Base-by-base conservation (phyloP, 305 asterid species). In the Solanum hybrid region DNA sequence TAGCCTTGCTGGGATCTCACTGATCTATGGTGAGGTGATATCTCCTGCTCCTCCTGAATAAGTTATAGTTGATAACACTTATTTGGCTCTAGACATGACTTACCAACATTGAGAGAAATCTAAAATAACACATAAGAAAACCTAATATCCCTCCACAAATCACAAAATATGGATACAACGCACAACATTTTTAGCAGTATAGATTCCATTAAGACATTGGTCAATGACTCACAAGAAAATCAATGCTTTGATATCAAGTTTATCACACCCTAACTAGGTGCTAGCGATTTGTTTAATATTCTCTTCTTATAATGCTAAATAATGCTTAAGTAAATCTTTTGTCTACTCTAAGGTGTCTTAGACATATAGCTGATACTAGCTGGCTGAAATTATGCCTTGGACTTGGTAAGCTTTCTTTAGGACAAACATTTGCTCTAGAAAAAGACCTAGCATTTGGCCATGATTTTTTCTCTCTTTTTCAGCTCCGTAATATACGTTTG, bases 401-500 rank as follows among this genome's bases (percentile, higher is more conserved):
- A 1, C 65, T n/a, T 24, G 86, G 86, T 80, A 80, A 0, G 6
- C 65, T 37, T 13, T n/a, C 86, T 0, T 80, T n/a, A 6, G 65
- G 45, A 1, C 65, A 80, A 70, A 3, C 86, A 80, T 80, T 80
- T 37, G 33, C 77, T 70, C 77, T 24, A 24, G 1, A 24, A 70
- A 70, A 70, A 61, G 17, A 70, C 31, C 31, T 70, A 70, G 31
- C 14, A 1, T 68, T 70, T 24, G 76, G 76, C 15, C 31, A 70
- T 70, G 31, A 70, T 70, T 70, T 10, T 24, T 70, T 70, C 31
- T 70, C 0, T 70, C 31, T 24, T 70, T 70, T 70, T 70, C 31
- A 24, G 29, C 76, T 70, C 76, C 15, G 4, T 10, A 4, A 65
- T 0, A 24, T 0, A 70, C 4, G 4, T 24, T 70, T 1, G 31